Evolutionary conservation across 148 eudicot genomes (phyloP), one percentile per base, ranked within the genome.

Genomic region (Heliamphora exappendiculata): DNA sequence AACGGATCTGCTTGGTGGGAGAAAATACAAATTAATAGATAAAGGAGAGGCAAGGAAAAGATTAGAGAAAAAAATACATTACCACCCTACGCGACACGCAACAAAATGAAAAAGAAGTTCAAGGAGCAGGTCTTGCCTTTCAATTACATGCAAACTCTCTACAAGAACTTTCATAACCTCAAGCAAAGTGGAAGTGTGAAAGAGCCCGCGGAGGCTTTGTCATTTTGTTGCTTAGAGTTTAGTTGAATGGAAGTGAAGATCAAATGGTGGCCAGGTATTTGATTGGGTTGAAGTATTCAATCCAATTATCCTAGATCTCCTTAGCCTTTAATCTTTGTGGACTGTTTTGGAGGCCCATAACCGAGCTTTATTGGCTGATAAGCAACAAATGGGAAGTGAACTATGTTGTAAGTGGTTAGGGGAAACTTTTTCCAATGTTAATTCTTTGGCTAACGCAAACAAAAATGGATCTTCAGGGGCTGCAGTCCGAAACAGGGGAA

Each of bases 1-100:
- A 44, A 70, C 28, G 47, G 47, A 13, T 77, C 79, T 12, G 55
- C 74, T 34, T 55, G 74, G 74, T 77, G 74, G 79, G 66, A 77
- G 54, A 51, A 77, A 39, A 33, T 77, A 39, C 28, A 55, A 55
- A 14, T 67, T 3, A 53, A 6, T 65, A 28, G 63, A 20, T 7
- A 67, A 55, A 0, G 79, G 20, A 39, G 47, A 36, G 73, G 51
- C 19, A 77, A 77, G 34, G 14, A 2, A 7, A 77, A 36, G 16
- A 42, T 67, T 39, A 54, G 34, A n/a, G 24, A 7, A n/a, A n/a
- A n/a, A n/a, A n/a, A n/a, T n/a, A n/a, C n/a, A n/a, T n/a, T n/a
- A n/a, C n/a, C n/a, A n/a, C n/a, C n/a, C n/a, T n/a, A n/a, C n/a
- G n/a, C n/a, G n/a, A n/a, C n/a, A 4, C 16, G 74, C 64, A 37